Evolutionary conservation across 164 flowering plant genomes (phyloP), one percentile per base, ranked within the genome.

Genomic region (Protea cynaroides): DNA sequence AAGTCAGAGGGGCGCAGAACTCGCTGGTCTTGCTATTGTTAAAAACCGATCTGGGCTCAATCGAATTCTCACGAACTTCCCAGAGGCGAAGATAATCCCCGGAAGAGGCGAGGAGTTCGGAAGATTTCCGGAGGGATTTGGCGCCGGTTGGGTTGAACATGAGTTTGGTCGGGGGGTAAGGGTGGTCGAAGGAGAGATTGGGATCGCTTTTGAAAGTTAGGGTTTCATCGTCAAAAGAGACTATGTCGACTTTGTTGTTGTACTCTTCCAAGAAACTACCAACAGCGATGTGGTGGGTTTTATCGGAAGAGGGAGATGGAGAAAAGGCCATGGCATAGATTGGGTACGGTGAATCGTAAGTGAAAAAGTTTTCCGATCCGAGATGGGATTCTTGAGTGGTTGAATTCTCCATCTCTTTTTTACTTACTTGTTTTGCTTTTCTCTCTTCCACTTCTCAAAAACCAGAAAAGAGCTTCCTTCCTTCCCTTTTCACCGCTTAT

Each of bases 121-220:
- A 65, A 7, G 61, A 68, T 36, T 61, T 67, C 19, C 38, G 64
- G 22, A 23, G 46, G 25, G 83, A 59, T 40, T 59, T 36, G 50
- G 69, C 11, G 24, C 61, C 62, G 44, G 67, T 54, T 57, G 86
- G 86, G 34, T 72, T 73, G 69, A 86, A 86, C 80, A 83, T 79
- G 67, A 86, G 83, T 66, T 86, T 87, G 54, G 92, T 87, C 47
- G 89, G 88, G 0, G 89, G 89, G 70, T 82, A 83, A 14, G 89
- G 84, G 70, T 87, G 92, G 34, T 84, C 79, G 59, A 85, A 78
- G 74, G 86, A 83, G 66, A 82, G 85, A n/a, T 67, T 6, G 4
- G 86, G 86, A 68, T 75, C 70, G 34, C 82, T 46, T 13, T 52
- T 78, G 66, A 86, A 36, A 63, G 85, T 51, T 3, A 75, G 71